Percentiles rank a stretch among this genome's conserved stretches.
phyloP scores from a whole-genome alignment of 345 rosid species.

The Hypericum perforatum region DNA sequence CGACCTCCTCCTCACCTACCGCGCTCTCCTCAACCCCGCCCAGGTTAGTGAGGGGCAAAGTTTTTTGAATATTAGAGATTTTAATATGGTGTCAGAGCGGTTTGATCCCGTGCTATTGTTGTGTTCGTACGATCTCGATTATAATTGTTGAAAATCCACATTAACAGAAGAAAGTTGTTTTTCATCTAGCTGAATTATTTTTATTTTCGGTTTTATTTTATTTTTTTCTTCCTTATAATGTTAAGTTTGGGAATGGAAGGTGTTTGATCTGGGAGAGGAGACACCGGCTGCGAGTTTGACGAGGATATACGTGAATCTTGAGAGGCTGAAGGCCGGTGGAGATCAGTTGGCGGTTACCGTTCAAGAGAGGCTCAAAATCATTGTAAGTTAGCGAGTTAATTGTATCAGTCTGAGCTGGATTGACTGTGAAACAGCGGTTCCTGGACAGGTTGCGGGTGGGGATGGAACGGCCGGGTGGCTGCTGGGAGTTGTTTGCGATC shows the following conservation, averaged over 20 bases:
- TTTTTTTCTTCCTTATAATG: neutral
- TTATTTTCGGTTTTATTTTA: too few relatives aligned
- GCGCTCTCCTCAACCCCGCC: slow-evolving; percentile 39
- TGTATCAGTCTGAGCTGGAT: neutral
- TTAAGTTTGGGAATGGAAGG: slow-evolving; percentile 27
- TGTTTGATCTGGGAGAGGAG: slow-evolving; percentile 61
- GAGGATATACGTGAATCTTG: slow-evolving; percentile 51
- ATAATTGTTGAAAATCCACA: too few relatives aligned
- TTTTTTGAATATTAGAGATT: too few relatives aligned
- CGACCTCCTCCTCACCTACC: slow-evolving; percentile 53
- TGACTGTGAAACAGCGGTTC: neutral
- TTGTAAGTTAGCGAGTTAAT: slow-evolving; percentile 37
- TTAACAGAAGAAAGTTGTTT: too few relatives aligned
- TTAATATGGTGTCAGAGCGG: too few relatives aligned
- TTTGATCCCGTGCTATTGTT: too few relatives aligned
- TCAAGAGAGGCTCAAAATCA: slow-evolving; percentile 45
- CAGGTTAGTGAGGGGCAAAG: too few relatives aligned
- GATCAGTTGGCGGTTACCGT: slow-evolving; percentile 37
- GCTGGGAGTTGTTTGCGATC: slow-evolving; percentile 88
- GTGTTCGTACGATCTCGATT: too few relatives aligned
- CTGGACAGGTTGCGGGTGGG: slow-evolving; percentile 78
- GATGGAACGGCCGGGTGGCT: slow-evolving; percentile 99
- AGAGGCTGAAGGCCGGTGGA: slow-evolving; percentile 43
- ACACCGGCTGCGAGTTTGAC: slow-evolving; percentile 51
- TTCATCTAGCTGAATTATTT: too few relatives aligned